A percentile compares a stretch with the other conserved stretches of the same genome.
Evolutionary conservation across 75 land plant genomes (phyloP).

Genomic region (Pinus tabuliformis): DNA sequence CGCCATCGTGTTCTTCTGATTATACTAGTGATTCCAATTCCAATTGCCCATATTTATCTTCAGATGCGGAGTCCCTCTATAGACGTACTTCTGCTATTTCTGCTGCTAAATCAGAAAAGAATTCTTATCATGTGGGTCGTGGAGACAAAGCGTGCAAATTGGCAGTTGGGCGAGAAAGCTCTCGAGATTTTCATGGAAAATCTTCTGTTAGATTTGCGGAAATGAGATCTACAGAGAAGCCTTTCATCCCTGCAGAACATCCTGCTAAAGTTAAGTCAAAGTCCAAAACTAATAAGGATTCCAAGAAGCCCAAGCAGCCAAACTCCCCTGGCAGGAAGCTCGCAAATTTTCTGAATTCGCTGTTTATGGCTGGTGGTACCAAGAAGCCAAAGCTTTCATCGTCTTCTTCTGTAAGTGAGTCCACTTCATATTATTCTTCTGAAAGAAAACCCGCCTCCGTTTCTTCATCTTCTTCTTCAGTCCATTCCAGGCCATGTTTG

Average conservation of each 20-base stretch:
- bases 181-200: neutral
- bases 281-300: constrained; percentile 23
- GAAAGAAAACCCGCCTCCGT: neutral
- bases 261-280: neutral
- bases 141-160: neutral
- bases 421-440: constrained; percentile 36
- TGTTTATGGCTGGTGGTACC: constrained; percentile 20
- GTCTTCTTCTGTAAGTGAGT: neutral
- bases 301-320: constrained; percentile 42
- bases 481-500: constrained; percentile 47
- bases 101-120: neutral
- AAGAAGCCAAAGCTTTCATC: constrained; percentile 5
- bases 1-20: constrained; percentile 7
- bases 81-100: neutral
- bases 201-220: neutral
- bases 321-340: constrained; percentile 48
- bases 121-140: neutral
- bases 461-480: constrained; percentile 28
- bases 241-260: neutral
- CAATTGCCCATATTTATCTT: constrained; percentile 7
- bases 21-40: neutral
- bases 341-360: constrained; percentile 44
- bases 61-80: constrained; percentile 10
- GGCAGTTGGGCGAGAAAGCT: constrained; percentile 2
- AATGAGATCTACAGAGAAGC: neutral